Base-by-base conservation (phyloP, 768 basidiomycete species). In the Leccinum longicurvipes region DNA sequence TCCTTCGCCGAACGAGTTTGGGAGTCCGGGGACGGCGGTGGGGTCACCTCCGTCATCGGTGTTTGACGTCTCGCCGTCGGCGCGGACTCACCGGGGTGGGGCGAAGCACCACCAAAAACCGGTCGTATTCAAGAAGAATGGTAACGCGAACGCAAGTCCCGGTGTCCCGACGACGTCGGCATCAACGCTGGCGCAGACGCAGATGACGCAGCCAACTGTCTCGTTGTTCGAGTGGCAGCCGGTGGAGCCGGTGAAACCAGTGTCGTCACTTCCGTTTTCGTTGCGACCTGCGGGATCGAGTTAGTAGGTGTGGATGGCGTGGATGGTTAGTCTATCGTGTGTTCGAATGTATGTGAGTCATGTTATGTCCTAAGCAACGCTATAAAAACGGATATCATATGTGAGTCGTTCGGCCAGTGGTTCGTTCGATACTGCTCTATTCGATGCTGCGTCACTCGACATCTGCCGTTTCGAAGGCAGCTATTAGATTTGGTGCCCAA, bases 41-140 rank as follows among this genome's bases (percentile, higher is more conserved):
- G 39, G 21, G 42, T 44, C 42, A 44, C 42, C 23, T 8, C 62
- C 0, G 9, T n/a, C 10, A 10, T 41, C 39, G 3, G 31, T 47
- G 6, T 51, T 63, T n/a, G 63, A 57, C 12, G 45, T 62, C 6
- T 59, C 65, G 7, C 58, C 61, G 9, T 62, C 69, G 2, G 39
- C 39, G 17, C 68, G 70, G 19, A 61, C 19, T 0, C 21, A 53
- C 41, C 64, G 70, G 6, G 60, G 60, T 17, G 59, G 48, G 3
- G 10, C 7, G 10, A 76, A 74, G 32, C 67, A 72, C 36, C 76
- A 77, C 51, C 63, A 64, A 57, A 73, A 69, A 50, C 66, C 77
- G 2, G 68, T 73, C 31, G 42, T 57, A 14, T 45, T 74, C 47
- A 72, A 69, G 62, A 74, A 71, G 32, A 60, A 1, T 25, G 21